phyloP scores from a whole-genome alignment of 2,329 filamentous ascomycete species.

The Acephala macrosclerotiorum region DNA sequence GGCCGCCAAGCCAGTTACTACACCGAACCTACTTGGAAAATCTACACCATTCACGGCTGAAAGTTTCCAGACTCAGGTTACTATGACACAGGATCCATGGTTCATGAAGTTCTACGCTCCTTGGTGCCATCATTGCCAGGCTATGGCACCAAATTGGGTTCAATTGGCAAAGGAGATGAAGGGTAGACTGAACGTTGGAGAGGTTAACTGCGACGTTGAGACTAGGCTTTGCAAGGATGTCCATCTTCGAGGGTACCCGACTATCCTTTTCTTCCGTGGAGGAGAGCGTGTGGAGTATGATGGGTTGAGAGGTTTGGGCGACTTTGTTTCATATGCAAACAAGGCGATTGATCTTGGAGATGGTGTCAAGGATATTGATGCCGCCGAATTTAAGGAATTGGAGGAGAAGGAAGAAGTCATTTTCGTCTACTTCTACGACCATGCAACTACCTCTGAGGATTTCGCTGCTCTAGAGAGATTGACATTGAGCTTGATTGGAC shows the following conservation, averaged over 20 bases:
- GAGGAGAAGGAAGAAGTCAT: conserved; percentile 95
- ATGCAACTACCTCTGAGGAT: conserved; percentile 91
- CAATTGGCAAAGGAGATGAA: conserved; percentile 92
- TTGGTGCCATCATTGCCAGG: conserved; percentile 96
- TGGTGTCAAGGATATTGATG: conserved; percentile 83
- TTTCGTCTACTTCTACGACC: conserved; percentile 97
- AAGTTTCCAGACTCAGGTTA: conserved; percentile 85
- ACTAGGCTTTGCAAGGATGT: conserved; percentile 92
- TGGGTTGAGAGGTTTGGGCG: conserved; percentile 88
- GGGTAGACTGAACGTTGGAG: conserved; percentile 87
- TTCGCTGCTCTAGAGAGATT: conserved; percentile 88
- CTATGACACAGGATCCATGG: conserved; percentile 89
- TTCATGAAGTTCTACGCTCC: conserved; percentile 99
- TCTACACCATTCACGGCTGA: conserved; percentile 82
- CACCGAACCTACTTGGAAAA: conserved; percentile 77
- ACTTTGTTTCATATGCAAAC: conserved; percentile 85
- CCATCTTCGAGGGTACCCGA: conserved; percentile 80
- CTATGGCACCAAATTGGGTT: conserved; percentile 88
- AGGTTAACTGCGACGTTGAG: conserved; percentile 93
- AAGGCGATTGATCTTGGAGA: conserved; percentile 81
- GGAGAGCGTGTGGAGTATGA: conserved; percentile 93
- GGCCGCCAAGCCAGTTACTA: conserved; percentile 59
- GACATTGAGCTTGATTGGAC: conserved; percentile 87
- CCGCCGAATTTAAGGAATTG: conserved; percentile 76
- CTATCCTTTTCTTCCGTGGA: conserved; percentile 90